Evolutionary conservation across 2,329 filamentous ascomycete genomes (phyloP), one percentile per base, ranked within the genome.

Genomic region (Xylariomycetidae sp.): DNA sequence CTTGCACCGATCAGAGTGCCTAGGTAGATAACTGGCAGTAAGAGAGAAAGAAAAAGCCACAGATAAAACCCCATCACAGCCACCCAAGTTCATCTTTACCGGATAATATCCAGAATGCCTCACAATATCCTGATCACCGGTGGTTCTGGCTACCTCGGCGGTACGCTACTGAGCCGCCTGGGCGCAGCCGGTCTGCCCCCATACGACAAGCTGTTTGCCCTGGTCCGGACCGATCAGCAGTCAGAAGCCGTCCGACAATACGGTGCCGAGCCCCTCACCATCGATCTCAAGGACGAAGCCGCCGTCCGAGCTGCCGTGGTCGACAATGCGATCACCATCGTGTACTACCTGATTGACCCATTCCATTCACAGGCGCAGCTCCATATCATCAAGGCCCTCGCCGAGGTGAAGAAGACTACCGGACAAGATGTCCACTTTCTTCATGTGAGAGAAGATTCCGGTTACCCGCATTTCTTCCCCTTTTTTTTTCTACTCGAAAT

Each of bases 91-190:
- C n/a, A n/a, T n/a, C n/a, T n/a, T n/a, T n/a, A n/a, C n/a, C n/a
- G n/a, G 20, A 27, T 23, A 33, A 14, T 6, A 23, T 29, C 16
- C 13, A 33, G 10, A 2, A 56, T 56, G 53, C 41, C 46, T 15
- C 49, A 50, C 37, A 64, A 66, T 27, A 60, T 72, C 31, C 61
- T 73, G 18, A 56, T 74, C 28, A 74, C 71, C 1, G 71, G 70
- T 7, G 68, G 46, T 17, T 72, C 70, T 0, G 72, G 72, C 16
- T 75, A 75, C 36, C 64, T 75, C 0, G 71, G 71, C 15, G 72
- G 71, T 3, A 63, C 60, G 0, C 51, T 75, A 3, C 63, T 75
- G 5, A 60, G 63, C 7, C 57, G 56, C 5, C 57, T 62, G 38
- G 42, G 49, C 2, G 34, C 38, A 4, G 55, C 61, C 16, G 45